phyloP scores from a whole-genome alignment of 78 protist genomes.

The Goniomonas avonlea region DNA sequence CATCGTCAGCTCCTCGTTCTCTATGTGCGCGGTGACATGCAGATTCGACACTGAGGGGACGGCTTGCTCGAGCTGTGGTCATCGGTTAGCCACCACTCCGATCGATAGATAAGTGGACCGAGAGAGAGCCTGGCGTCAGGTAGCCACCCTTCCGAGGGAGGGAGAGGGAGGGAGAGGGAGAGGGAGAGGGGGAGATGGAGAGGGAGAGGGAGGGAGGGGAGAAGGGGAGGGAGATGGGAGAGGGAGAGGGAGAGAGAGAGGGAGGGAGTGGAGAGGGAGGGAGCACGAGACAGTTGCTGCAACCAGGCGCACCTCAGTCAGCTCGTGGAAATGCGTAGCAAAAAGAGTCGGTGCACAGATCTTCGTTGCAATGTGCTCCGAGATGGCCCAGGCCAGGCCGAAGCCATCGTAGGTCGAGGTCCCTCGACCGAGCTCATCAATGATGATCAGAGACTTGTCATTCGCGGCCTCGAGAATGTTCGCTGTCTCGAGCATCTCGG shows the following conservation, averaged over 20 bases:
- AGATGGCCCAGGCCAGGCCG: conserved; percentile 95
- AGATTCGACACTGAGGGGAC: conserved; percentile 26
- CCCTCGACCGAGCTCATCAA: conserved; percentile 98
- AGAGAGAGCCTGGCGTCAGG: too few relatives aligned
- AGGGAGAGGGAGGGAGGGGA: background rate
- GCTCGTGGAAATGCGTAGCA: conserved; percentile 95
- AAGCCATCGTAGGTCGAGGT: conserved; percentile 98
- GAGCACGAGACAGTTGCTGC: background rate
- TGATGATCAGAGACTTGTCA: conserved; percentile 52
- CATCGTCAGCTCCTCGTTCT: conserved; percentile 10
- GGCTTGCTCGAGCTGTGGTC: background rate
- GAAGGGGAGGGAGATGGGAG: background rate
- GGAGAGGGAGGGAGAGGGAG: background rate
- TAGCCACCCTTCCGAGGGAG: too few relatives aligned
- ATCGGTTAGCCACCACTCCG: too few relatives aligned
- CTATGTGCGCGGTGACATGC: conserved; percentile 65
- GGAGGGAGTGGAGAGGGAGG: background rate
- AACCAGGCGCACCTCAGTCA: conserved; percentile 48
- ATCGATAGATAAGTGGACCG: too few relatives aligned
- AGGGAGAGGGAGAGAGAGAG: background rate
- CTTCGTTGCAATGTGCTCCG: conserved; percentile 56
- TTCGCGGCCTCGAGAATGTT: conserved; percentile 61
- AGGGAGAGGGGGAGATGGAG: background rate
- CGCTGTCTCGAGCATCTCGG: conserved; percentile 97
- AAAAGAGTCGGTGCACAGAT: conserved; percentile 56